Evolutionary conservation across 1,139 yeast genomes (phyloP).

Genomic region (Hyphopichia pseudoburtonii): DNA sequence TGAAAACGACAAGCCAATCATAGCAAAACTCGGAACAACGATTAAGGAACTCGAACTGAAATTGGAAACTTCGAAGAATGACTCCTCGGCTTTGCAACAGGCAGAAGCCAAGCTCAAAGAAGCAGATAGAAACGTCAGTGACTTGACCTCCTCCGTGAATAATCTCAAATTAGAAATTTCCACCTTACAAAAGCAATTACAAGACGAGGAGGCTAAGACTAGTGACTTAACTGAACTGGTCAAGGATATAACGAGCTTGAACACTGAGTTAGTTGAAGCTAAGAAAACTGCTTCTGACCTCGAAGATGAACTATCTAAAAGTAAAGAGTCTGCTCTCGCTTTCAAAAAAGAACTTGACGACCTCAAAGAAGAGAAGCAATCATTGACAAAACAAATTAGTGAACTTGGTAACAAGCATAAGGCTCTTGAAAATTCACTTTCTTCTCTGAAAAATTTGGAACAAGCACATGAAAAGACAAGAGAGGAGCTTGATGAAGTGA

Average conservation of each 20-base stretch:
- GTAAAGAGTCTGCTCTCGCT: too few species aligned
- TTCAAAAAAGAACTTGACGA: background rate
- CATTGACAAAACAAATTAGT: too few species aligned
- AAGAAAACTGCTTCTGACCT: background rate
- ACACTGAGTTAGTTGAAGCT: background rate
- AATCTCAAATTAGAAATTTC: conserved; percentile 5
- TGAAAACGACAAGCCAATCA: background rate
- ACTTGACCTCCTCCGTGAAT: background rate
- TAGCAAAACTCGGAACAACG: background rate
- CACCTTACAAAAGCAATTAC: conserved; percentile 21
- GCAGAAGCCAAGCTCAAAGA: background rate
- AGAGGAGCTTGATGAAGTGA: conserved; percentile 1
- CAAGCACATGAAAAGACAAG: too few species aligned
- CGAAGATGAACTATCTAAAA: background rate
- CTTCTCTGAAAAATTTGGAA: too few species aligned
- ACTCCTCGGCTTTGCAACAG: too few species aligned
- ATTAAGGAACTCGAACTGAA: background rate
- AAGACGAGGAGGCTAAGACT: conserved; percentile 3
- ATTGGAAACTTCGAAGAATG: conserved; percentile 5
- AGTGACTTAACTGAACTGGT: conserved; percentile 2
- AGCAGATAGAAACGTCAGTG: background rate
- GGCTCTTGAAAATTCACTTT: too few species aligned
- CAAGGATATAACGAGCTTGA: background rate
- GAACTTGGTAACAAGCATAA: too few species aligned
- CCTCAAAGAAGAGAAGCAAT: too few species aligned